These are phyloP conservation scores for Citropsis articulata DNA, from an alignment of 345 rosid species.

Conservation along the genomic window DNA sequence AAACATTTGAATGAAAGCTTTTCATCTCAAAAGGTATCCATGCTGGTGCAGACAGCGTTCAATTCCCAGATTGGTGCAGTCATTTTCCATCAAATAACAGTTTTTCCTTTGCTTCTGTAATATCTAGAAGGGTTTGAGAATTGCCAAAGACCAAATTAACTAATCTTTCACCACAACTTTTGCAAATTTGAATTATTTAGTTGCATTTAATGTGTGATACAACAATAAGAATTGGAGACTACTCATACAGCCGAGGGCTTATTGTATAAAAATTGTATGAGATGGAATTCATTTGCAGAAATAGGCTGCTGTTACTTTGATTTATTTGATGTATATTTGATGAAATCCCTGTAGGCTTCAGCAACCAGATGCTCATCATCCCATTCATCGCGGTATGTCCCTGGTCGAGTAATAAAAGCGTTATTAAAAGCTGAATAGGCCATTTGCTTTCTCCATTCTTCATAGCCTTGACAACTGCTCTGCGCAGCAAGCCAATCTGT, in stretches of 20 bases:
- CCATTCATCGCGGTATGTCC: conserved; percentile 57
- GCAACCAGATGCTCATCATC: conserved; percentile 49
- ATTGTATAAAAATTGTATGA: not conserved
- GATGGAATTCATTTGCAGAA: not conserved
- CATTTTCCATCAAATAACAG: not conserved
- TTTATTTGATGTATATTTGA: not conserved
- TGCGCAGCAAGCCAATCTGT: not conserved
- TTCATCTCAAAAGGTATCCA: too few species aligned
- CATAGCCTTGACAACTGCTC: not conserved
- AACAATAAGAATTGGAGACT: not conserved
- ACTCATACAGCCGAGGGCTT: not conserved
- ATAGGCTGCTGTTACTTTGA: not conserved
- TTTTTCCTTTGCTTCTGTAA: too few species aligned
- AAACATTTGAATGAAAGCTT: too few species aligned
- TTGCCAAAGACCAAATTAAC: too few species aligned
- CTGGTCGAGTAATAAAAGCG: conserved; percentile 14
- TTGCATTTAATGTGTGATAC: not conserved
- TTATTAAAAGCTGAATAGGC: not conserved
- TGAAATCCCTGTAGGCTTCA: conserved; percentile 52
- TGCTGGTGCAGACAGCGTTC: conserved; percentile 23
- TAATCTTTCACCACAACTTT: too few species aligned
- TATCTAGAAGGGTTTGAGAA: too few species aligned
- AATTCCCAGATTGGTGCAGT: conserved; percentile 50
- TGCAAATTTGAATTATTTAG: too few species aligned
- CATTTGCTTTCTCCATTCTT: conserved; percentile 58